phyloP scores from a whole-genome alignment of 345 rosid species.

The Brassica rapa region DNA sequence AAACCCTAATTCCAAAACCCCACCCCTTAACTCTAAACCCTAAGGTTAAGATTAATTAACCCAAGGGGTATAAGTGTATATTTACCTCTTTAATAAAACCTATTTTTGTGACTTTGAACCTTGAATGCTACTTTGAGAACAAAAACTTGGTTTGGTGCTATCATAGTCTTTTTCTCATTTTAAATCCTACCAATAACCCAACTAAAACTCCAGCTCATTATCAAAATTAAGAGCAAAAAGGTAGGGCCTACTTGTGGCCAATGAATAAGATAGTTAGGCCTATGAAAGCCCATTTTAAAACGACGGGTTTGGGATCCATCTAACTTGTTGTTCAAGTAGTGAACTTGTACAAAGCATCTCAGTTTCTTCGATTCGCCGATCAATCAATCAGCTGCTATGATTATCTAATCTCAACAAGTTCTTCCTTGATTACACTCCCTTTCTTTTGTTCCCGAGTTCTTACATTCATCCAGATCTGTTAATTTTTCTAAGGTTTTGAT shows the following conservation, averaged over 20 bases:
- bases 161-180: too few species aligned
- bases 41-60: too few species aligned
- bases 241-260: neutral
- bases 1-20: too few species aligned
- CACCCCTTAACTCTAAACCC: too few species aligned
- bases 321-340: constrained; percentile 41
- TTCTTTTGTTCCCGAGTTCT: neutral
- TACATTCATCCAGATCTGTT: neutral
- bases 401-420: neutral
- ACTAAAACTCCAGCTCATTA: neutral
- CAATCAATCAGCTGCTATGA: neutral
- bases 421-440: too few species aligned
- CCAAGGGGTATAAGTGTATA: too few species aligned
- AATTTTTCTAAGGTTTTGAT: constrained; percentile 23
- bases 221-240: neutral
- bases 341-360: neutral
- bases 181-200: neutral
- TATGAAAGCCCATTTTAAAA: constrained; percentile 10
- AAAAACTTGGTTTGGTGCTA: too few species aligned
- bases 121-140: too few species aligned
- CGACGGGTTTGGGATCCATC: constrained; percentile 27
- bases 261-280: neutral
- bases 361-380: constrained; percentile 24
- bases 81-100: too few species aligned
- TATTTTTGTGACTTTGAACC: too few species aligned